Evolutionary conservation across 495 filamentous ascomycete species (phyloP), one percentile per base, ranked within the genome.

Genomic region (Penicillium coprophilum): DNA sequence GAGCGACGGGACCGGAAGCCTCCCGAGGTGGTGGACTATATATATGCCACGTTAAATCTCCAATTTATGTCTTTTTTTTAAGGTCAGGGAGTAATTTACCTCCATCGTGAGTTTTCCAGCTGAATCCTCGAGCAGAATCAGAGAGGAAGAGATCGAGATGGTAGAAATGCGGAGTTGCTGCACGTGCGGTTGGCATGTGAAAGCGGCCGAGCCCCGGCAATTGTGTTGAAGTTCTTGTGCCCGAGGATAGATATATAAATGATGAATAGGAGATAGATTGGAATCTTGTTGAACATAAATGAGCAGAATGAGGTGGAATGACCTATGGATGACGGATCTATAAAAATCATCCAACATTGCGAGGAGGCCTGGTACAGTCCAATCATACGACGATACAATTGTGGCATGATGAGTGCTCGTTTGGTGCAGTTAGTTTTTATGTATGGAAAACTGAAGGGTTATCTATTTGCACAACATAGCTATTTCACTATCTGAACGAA

Each of bases 1-100:
- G 77, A 79, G 55, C 76, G 75, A 44, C 73, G 71, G 40, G 72
- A 75, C 28, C 64, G 69, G 61, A 73, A 77, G 58, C 70, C 65
- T 38, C 61, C 53, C 34, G 69, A 61, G 45, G 59, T 68, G 15
- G 34, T 57, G 50, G 58, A 53, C 60, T 65, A 24, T 40, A 43
- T 31, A 43, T 31, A 11, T 7, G 45, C 13, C 19, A 9, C 6
- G n/a, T 56, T 43, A 46, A 20, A 23, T 43, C n/a, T 15, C 13
- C 4, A 23, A 15, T 30, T 23, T 1, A 24, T 57, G 20, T 31
- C 24, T 20, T 31, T 36, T n/a, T 2, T 38, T 1, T 2, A 9
- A 9, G 7, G 4, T 30, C 8, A 1, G 7, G 17, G 9, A 11
- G 47, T 46, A 59, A 59, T 60, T 60, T 55, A 68, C 67, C 28